These are phyloP conservation scores for Ammopiptanthus mongolicus DNA, from an alignment of 306 rosid species.

Conservation along the genomic window DNA sequence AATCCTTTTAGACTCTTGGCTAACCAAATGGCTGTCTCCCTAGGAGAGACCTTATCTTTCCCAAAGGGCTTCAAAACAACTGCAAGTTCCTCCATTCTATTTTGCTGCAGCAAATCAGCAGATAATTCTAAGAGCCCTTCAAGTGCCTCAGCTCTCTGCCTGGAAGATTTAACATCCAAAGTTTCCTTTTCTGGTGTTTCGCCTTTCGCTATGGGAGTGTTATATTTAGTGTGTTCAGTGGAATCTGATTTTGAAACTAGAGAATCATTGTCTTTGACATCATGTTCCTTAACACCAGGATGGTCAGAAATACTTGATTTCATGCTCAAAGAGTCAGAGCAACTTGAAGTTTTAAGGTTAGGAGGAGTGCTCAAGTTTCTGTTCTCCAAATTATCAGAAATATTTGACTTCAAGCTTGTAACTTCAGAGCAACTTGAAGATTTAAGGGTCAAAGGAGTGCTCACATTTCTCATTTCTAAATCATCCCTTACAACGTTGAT, in stretches of 20 bases:
- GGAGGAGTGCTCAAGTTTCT: conserved; percentile 30
- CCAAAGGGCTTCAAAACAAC: conserved; percentile 89
- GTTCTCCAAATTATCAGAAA: conserved; percentile 48
- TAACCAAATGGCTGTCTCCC: conserved; percentile 97
- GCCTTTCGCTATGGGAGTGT: conserved; percentile 35
- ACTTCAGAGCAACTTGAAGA: conserved; percentile 55
- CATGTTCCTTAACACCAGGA: conserved; percentile 34
- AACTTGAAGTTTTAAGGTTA: conserved; percentile 33
- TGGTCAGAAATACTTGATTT: conserved; percentile 42
- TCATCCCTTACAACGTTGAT: conserved; percentile 66
- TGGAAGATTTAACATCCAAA: conserved; percentile 74
- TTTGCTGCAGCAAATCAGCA: conserved; percentile 77
- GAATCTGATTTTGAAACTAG: conserved; percentile 38
- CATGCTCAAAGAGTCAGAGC: conserved; percentile 37
- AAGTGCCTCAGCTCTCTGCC: conserved; percentile 95
- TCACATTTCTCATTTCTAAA: conserved; percentile 47
- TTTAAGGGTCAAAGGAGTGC: conserved; percentile 27
- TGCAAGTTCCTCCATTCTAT: conserved; percentile 78
- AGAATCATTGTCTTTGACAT: conserved; percentile 29
- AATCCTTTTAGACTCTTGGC: conserved; percentile 93
- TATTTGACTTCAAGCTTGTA: conserved; percentile 34
- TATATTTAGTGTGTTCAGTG: conserved; percentile 27
- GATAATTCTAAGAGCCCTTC: conserved; percentile 88
- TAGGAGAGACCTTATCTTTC: conserved; percentile 85
- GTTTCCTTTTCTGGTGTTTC: conserved; percentile 51